Base-by-base conservation (phyloP, 2,329 filamentous ascomycete species). In the Pyrenophora seminiperda region DNA sequence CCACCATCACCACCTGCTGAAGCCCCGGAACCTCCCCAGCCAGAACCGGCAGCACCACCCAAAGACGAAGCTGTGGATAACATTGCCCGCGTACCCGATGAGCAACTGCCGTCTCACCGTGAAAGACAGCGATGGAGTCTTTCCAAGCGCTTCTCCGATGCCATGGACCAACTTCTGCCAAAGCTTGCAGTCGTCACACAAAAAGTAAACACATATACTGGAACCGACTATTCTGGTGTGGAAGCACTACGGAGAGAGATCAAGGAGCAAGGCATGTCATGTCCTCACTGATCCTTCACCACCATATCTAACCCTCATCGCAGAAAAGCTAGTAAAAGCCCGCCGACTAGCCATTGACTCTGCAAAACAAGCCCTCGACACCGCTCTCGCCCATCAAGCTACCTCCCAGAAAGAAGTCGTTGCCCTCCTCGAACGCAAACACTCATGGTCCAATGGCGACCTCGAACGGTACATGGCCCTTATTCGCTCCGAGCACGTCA, bases 341-440 rank as follows among this genome's bases (percentile, higher is more conserved):
- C 77, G 78, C 31, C 83, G 89, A 22, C 76, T 77, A 15, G 80
- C 79, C 15, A 89, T 97, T 43, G 86, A 87, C 53, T 76, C 80
- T 27, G 85, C 90, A 14, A 91, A 94, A 56, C 79, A 83, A 41
- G 81, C 81, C 40, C 96, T 97, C 78, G 89, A 93, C 63, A 81
- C 85, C n/a, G 90, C 91, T 24, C 92, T 94, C 58, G 82, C 87
- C 47, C 86, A 88, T 61, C 89, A 95, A 60, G 88, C 90, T n/a
- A 78, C 87, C 13, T 96, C 92, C 1, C 93, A 97, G 76, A 90
- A 94, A 61, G 94, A 99, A 78, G 92, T 97, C 31, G 97, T 96
- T 38, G 90, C 91, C 17, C 82, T 99, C 18, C 83, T 99, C 6
- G 93, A 96, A 54, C 85, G 94, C 50, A 97, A 99, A 75, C 91